These are phyloP conservation scores for Cryphonectria naterciae DNA, from an alignment of 2,329 filamentous ascomycete species.

Conservation along the genomic window DNA sequence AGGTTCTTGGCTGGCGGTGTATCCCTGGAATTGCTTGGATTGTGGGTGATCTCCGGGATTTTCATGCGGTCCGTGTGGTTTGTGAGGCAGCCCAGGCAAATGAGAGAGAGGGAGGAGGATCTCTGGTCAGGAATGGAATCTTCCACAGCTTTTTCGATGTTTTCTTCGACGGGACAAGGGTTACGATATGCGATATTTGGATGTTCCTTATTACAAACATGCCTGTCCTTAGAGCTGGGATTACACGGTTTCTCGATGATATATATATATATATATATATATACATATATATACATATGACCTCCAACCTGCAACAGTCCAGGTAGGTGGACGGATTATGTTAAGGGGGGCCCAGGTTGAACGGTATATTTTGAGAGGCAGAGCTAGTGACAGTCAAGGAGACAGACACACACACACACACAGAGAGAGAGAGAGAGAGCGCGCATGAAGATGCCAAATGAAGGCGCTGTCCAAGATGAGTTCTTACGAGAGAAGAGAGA, in stretches of 20 bases:
- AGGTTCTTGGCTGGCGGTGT: slow-evolving; percentile 13
- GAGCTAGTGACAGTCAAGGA: too few species aligned
- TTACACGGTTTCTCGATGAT: too few species aligned
- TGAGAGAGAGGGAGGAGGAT: not conserved
- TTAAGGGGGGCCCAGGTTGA: too few species aligned
- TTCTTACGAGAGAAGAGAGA: not conserved
- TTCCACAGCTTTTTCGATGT: not conserved
- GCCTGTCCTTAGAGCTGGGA: not conserved
- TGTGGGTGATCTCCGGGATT: slow-evolving; percentile 1
- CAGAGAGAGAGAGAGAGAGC: not conserved
- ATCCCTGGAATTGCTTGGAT: slow-evolving; percentile 6
- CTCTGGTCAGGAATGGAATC: not conserved
- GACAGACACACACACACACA: too few species aligned
- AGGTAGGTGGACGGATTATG: too few species aligned
- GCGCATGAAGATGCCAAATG: slow-evolving; percentile 27
- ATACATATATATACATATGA: too few species aligned
- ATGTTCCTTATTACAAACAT: not conserved
- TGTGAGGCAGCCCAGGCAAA: slow-evolving; percentile 4
- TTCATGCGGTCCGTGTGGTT: slow-evolving; percentile 1
- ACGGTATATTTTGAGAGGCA: too few species aligned
- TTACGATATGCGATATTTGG: not conserved
- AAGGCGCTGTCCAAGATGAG: slow-evolving; percentile 10
- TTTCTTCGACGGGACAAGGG: not conserved
- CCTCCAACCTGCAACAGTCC: too few species aligned
- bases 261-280: too few species aligned